Evolutionary conservation across 306 rosid species (phyloP).

Genomic region (Gillenia trifoliata): DNA sequence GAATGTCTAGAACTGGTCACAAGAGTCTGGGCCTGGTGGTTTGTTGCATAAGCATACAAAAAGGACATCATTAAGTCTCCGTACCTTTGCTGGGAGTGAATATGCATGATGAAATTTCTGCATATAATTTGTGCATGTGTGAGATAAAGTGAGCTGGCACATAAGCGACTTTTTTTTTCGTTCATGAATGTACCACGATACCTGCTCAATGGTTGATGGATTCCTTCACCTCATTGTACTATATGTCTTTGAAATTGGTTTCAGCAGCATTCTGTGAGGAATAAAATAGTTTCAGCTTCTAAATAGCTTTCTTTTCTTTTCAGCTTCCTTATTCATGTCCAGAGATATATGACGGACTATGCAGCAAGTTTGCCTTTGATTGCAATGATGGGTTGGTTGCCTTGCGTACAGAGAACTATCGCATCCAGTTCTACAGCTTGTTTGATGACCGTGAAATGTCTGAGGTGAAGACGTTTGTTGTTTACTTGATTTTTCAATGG

Average conservation of each 20-base stretch:
- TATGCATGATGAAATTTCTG: not conserved
- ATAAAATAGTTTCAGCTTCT: slow-evolving; percentile 3
- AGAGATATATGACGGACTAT: slow-evolving; percentile 39
- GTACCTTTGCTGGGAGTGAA: not conserved
- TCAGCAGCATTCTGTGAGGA: not conserved
- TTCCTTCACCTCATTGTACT: not conserved
- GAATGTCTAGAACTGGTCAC: not conserved
- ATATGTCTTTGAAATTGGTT: slow-evolving; percentile 6
- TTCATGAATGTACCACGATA: not conserved
- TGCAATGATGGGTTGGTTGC: slow-evolving; percentile 69
- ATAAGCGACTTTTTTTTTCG: not conserved
- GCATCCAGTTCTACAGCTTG: slow-evolving; percentile 82
- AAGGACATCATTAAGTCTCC: not conserved
- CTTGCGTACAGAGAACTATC: slow-evolving; percentile 67
- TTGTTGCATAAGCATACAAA: not conserved
- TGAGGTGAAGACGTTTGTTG: slow-evolving; percentile 50
- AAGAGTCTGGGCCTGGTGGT: not conserved
- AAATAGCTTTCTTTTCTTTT: slow-evolving; percentile 11
- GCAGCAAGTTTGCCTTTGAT: slow-evolving; percentile 63
- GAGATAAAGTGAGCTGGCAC: not conserved
- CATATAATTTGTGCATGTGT: not conserved
- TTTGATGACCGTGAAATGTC: slow-evolving; percentile 72
- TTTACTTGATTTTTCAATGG: slow-evolving; percentile 1
- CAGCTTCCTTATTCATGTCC: slow-evolving; percentile 67
- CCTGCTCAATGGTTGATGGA: not conserved